Evolutionary conservation across 2,329 filamentous ascomycete species (phyloP), one percentile per base, ranked within the genome.

Genomic region (Fusarium setosum): DNA sequence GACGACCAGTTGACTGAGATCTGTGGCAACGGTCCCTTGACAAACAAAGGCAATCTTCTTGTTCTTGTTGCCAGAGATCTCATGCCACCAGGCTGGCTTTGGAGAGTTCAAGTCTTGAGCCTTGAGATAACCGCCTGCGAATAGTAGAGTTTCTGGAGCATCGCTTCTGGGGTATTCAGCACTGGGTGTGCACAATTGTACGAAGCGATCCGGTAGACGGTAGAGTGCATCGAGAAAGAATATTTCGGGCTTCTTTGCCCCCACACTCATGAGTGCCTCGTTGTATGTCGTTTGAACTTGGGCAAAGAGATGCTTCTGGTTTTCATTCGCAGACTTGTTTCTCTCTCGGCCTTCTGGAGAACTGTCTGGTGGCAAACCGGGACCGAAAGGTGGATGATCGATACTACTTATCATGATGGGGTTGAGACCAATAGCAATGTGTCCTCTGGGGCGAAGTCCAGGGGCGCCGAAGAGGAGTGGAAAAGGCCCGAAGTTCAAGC

Each of bases 41-140:
- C 58, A 61, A 20, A 61, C 47, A 31, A 61, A 61, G 21, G 57
- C 13, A 17, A 61, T 53, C 15, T 57, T 48, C 20, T 61, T 57
- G 2, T 38, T 31, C 3, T n/a, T 6, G 12, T 52, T 51, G 6
- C 26, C 11, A n/a, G 21, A 17, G 5, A 52, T 45, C 8, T 57
- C 45, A 23, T 44, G 11, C 54, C 54, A 57, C 54, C 54, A 51
- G 13, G 21, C 6, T 2, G 47, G 38, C 23, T 31, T 51, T 4
- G 20, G 24, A n/a, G 21, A 1, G 0, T 26, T 8, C 5, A 12
- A 20, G 2, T 13, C 7, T 3, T 29, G 26, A 10, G 51, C 7
- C 6, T 57, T 51, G 10, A 45, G 54, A 47, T 51, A 51, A 5
- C 45, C 54, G 2, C 37, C 54, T 5, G 54, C 54, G 18, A 57